Conservation (phyloP, 257 asterid genomes). For the Buddleja alternifolia region DNA sequence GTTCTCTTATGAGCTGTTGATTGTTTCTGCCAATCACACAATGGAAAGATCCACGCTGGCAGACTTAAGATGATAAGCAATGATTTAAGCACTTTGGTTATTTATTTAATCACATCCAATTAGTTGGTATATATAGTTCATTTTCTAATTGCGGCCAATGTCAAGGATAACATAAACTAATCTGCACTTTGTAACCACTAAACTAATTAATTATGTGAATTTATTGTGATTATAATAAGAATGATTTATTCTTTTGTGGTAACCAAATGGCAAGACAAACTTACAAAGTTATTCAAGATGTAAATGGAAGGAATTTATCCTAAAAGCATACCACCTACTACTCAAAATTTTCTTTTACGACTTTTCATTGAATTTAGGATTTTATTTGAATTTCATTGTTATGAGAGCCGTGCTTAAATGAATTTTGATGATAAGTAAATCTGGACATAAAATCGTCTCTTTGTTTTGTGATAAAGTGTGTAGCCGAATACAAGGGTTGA, state of each 20-base stretch:
- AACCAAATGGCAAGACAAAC: background rate
- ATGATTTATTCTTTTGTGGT: background rate
- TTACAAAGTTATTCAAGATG: background rate
- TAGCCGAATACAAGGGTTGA: too few relatives aligned
- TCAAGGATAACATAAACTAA: constrained; percentile 16
- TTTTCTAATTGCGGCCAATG: background rate
- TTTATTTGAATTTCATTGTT: too few relatives aligned
- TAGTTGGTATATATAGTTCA: constrained; percentile 5
- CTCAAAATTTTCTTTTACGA: too few relatives aligned
- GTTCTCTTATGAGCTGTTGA: constrained; percentile 2
- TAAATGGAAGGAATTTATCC: too few relatives aligned
- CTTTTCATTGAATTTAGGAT: too few relatives aligned
- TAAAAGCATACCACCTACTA: too few relatives aligned
- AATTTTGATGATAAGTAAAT: too few relatives aligned
- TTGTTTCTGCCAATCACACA: background rate
- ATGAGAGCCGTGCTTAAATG: too few relatives aligned
- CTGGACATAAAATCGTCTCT: too few relatives aligned
- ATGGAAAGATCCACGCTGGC: constrained; percentile 19
- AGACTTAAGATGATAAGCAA: constrained; percentile 17
- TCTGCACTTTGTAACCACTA: background rate
- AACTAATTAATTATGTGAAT: background rate
- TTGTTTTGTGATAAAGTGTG: too few relatives aligned
- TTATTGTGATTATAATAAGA: background rate
- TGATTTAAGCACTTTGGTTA: constrained; percentile 17
- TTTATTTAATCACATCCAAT: background rate